A percentile compares a stretch with the other conserved stretches of the same genome.
Conservation (phyloP, 805 yeast genomes). For the Hanseniaspora occidentalis region DNA sequence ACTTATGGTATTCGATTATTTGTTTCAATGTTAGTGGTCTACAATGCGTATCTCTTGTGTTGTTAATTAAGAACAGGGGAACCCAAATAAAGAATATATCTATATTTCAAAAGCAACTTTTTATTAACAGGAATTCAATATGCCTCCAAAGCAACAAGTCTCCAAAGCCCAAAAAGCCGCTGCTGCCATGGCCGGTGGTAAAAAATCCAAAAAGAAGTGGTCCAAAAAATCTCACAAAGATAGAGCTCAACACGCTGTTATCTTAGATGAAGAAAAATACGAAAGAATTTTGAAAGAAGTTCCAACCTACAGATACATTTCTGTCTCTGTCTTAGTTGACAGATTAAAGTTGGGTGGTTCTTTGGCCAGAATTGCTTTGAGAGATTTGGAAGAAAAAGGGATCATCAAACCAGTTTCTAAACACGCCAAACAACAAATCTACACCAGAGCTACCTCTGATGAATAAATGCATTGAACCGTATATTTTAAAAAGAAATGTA, state of each 20-base stretch:
- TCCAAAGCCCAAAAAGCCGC: slow-evolving; percentile 99
- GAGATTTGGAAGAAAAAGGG: slow-evolving; percentile 91
- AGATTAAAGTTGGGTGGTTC: slow-evolving; percentile 99
- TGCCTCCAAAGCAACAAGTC: slow-evolving; percentile 99
- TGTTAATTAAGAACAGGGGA: too few species aligned
- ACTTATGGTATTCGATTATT: too few species aligned
- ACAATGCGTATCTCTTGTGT: too few species aligned
- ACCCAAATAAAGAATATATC: too few species aligned
- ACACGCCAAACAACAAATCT: slow-evolving; percentile 95
- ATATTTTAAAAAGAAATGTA: too few species aligned
- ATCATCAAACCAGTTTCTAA: slow-evolving; percentile 85
- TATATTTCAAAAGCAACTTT: too few species aligned
- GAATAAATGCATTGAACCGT: slow-evolving; percentile 30
- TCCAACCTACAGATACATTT: slow-evolving; percentile 96
- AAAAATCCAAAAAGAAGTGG: slow-evolving; percentile 99
- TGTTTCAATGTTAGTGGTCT: too few species aligned
- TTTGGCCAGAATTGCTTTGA: slow-evolving; percentile 94
- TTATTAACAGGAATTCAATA: slow-evolving; percentile 28
- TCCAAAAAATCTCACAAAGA: slow-evolving; percentile 99
- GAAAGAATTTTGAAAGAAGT: slow-evolving; percentile 99
- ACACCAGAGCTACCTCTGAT: slow-evolving; percentile 69
- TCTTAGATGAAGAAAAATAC: slow-evolving; percentile 95
- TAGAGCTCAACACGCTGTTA: slow-evolving; percentile 97
- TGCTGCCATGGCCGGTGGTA: slow-evolving; percentile 99
- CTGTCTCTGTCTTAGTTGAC: slow-evolving; percentile 97